Evolutionary conservation across 1,284 basidiomycete species (phyloP).

Genomic region (Trichosporon faecale): DNA sequence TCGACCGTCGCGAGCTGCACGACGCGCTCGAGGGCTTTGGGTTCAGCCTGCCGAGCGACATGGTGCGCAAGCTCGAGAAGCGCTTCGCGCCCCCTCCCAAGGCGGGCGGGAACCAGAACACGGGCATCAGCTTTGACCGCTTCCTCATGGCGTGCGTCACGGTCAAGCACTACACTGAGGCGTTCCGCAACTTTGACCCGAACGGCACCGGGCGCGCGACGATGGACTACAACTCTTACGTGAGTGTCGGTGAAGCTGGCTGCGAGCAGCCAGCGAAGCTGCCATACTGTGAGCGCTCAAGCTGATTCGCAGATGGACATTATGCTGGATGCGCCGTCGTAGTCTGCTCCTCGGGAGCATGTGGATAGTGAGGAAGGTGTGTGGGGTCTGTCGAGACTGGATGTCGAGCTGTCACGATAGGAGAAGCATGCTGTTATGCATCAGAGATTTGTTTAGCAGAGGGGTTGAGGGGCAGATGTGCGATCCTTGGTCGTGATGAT

Average conservation of each 20-base stretch:
- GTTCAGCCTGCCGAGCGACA: slow-evolving; percentile 48
- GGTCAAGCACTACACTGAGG: slow-evolving; percentile 53
- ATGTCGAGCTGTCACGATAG: neutral
- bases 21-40: slow-evolving; percentile 51
- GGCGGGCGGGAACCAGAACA: slow-evolving; percentile 26
- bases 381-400: neutral
- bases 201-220: slow-evolving; percentile 41
- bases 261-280: too few species aligned
- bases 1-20: slow-evolving; percentile 51
- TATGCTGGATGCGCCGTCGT: slow-evolving; percentile 44
- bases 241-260: slow-evolving; percentile 28
- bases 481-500: neutral
- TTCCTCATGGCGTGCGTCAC: slow-evolving; percentile 54
- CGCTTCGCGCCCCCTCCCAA: slow-evolving; percentile 48
- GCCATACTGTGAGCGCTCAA: neutral
- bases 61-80: slow-evolving; percentile 50
- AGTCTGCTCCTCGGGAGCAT: neutral
- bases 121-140: slow-evolving; percentile 51
- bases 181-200: slow-evolving; percentile 48
- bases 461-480: neutral
- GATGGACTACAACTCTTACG: slow-evolving; percentile 49
- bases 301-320: slow-evolving; percentile 40
- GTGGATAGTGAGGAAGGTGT: neutral
- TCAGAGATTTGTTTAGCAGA: neutral
- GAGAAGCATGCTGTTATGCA: neutral